Percentiles rank a stretch among this genome's conserved stretches.
Conservation (phyloP, 352 stramenopile species). For the Pythium dissotocum region DNA sequence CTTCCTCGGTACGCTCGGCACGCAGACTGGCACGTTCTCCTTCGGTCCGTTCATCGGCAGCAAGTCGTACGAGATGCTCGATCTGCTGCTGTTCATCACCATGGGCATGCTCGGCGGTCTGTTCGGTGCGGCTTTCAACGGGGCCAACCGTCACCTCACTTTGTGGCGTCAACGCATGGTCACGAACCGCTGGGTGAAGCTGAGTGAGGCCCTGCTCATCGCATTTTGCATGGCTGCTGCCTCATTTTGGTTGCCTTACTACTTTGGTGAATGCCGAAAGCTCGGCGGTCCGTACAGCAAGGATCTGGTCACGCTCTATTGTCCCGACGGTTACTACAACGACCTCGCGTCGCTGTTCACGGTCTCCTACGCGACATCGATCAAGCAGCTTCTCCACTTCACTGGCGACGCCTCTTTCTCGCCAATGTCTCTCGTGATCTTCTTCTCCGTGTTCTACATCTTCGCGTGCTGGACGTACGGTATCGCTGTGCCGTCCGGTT, state of each 20-base stretch:
- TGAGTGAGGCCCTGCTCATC: slow-evolving; percentile 66
- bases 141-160: slow-evolving; percentile 92
- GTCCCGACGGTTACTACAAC: slow-evolving; percentile 95
- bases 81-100: slow-evolving; percentile 95
- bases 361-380: slow-evolving; percentile 93
- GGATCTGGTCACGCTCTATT: slow-evolving; percentile 93
- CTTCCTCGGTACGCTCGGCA: slow-evolving; percentile 70
- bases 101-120: slow-evolving; percentile 97
- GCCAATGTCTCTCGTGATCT: slow-evolving; percentile 92
- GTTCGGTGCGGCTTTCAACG: slow-evolving; percentile 97
- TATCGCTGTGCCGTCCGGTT: slow-evolving; percentile 94
- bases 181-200: slow-evolving; percentile 67
- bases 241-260: slow-evolving; percentile 81
- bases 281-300: slow-evolving; percentile 62
- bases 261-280: slow-evolving; percentile 65
- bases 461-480: slow-evolving; percentile 96
- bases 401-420: slow-evolving; percentile 90
- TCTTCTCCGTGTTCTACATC: slow-evolving; percentile 95
- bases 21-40: slow-evolving; percentile 80
- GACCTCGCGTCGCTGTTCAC: slow-evolving; percentile 97
- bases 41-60: slow-evolving; percentile 88
- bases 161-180: slow-evolving; percentile 68
- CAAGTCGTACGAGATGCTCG: slow-evolving; percentile 94
- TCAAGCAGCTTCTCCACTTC: slow-evolving; percentile 98
- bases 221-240: slow-evolving; percentile 59